Evolutionary conservation across 2,329 filamentous ascomycete genomes (phyloP), one percentile per base, ranked within the genome.

Genomic region (Didymella segeticola): DNA sequence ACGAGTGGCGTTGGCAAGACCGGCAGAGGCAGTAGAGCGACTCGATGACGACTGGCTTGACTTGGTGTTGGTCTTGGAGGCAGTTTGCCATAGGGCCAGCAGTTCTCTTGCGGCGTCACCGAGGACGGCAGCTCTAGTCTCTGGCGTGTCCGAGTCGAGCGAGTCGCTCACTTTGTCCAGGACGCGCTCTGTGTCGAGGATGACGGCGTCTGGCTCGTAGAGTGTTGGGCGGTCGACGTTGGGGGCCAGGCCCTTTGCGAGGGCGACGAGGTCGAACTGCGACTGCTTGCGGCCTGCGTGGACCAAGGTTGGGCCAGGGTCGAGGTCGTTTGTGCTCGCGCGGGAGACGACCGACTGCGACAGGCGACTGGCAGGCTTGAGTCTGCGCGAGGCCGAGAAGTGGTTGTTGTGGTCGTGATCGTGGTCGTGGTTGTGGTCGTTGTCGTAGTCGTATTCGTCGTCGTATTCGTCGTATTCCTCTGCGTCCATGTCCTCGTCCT

Each of bases 121-220:
- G 5, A 76, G 58, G 2, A 70, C 61, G 5, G 64, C 56, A 7
- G 53, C 65, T 29, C 73, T 68, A 48, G 63, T 62, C 11, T 72
- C 66, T 5, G 67, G 63, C 10, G 64, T 62, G 33, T 73, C 70
- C n/a, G 68, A 67, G 25, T 68, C 62, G 3, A 71, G 57, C 30
- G 68, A 71, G 5, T 66, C 65, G 17, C 74, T 60, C 45, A 80
- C 59, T 27, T 66, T 69, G 23, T 71, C 70, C 47, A 96, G 77
- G 33, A 91, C 76, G 31, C 85, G 82, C 70, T 97, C 93, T 10
- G 90, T 96, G 42, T 84, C 81, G 27, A 96, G 76, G 38, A 97
- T 85, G 17, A 96, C 74, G 38, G 87, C 81, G 56, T 88, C 85
- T 1, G 87, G 79, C 74, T 97, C 93, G 4, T 80, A 80, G 38